Conservation (phyloP, 169 alveolate genomes). For the Plasmodium inui region DNA sequence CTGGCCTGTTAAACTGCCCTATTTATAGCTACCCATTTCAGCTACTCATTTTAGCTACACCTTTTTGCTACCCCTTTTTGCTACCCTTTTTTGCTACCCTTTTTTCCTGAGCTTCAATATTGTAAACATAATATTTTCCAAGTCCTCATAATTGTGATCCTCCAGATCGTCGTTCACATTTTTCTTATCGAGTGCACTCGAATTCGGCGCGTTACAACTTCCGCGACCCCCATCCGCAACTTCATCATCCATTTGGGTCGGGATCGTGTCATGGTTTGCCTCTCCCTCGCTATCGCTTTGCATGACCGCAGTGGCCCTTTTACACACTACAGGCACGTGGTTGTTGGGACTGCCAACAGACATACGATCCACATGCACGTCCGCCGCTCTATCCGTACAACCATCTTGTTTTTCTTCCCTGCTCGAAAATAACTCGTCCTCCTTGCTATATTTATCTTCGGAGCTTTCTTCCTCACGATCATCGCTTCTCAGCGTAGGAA, state of each 20-base stretch:
- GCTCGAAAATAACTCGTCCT: neutral
- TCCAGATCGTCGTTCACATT: slow-evolving; percentile 17
- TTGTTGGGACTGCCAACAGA: neutral
- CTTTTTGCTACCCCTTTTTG: too few relatives aligned
- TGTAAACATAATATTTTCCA: slow-evolving; percentile 73
- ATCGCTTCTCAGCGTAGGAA: neutral
- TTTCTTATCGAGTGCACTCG: slow-evolving; percentile 3
- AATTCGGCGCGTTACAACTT: neutral
- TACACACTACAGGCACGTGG: neutral
- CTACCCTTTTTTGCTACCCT: neutral
- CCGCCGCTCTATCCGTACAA: neutral
- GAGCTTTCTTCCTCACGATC: neutral
- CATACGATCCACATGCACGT: neutral
- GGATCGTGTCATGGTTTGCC: neutral
- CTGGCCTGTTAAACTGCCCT: too few relatives aligned
- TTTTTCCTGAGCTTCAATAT: slow-evolving; percentile 38
- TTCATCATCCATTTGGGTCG: neutral
- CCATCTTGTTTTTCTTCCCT: neutral
- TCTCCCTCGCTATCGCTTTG: neutral
- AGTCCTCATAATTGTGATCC: slow-evolving; percentile 58
- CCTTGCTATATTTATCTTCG: neutral
- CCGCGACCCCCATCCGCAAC: neutral
- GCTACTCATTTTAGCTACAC: neutral
- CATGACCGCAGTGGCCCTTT: neutral
- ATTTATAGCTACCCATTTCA: neutral